Base-by-base conservation (phyloP, 2,329 filamentous ascomycete genomes). In the Chaetomiaceae sp. region DNA sequence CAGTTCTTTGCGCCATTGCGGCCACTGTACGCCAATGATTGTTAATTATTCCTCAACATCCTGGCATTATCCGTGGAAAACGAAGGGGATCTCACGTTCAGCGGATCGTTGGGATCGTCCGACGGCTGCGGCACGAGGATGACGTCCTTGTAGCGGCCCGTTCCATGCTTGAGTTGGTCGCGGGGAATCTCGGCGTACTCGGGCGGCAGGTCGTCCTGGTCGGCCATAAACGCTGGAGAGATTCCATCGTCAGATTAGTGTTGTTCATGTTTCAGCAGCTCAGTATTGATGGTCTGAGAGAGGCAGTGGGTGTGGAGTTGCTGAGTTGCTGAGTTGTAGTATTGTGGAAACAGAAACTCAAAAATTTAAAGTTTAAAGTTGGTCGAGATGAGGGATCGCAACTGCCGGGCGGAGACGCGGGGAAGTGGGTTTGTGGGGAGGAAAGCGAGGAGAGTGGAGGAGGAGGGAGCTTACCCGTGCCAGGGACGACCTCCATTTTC, bases 91-190 rank as follows among this genome's bases (percentile, higher is more conserved):
- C 70, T 54, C 49, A 71, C 71, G 48, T 75, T 76, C 8, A 76
- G 55, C 2, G 74, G 74, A 52, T 77, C 74, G 50, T 76, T 76
- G 0, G 73, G 73, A 39, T 69, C 73, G 54, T 73, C 69, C 16
- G 67, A 70, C 5, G 74, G 74, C 58, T 76, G 74, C n/a, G 74
- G 69, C 3, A 67, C 62, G 34, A 72, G 60, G 16, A 72, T 68
- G 19, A 70, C 62, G 50, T 69, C 56, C 25, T 62, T 58, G 52
- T 63, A 59, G 9, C 61, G 62, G 17, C 68, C 68, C 5, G 55
- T 63, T 30, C 67, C 69, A 44, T 69, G 68, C 46, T 70, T 70
- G 4, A 72, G 69, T 1, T 70, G 60, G 19, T 72, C 68, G 35
- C 65, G 62, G 1, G 71, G 68, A n/a, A 77, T 60, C 8, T 65